These are phyloP conservation scores for Gonium pectorale DNA, from an alignment of 139 green algal genomes.

Conservation along the genomic window DNA sequence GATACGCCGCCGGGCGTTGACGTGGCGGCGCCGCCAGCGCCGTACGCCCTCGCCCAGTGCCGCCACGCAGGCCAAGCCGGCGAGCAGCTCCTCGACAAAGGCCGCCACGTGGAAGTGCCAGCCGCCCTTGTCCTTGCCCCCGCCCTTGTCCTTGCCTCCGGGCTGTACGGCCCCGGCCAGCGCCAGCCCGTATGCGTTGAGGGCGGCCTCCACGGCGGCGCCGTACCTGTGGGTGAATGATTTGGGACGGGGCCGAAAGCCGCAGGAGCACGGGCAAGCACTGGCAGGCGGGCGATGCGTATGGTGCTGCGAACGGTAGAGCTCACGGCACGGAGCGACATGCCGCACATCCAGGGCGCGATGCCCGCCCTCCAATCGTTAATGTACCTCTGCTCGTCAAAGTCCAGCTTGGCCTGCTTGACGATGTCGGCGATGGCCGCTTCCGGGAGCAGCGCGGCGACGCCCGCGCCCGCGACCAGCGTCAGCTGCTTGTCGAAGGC, in stretches of 20 bases:
- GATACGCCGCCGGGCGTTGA: background rate
- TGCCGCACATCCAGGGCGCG: too few species aligned
- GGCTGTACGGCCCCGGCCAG: slow-evolving; percentile 57
- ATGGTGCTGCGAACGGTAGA: too few species aligned
- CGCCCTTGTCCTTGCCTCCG: slow-evolving; percentile 7
- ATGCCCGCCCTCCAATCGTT: too few species aligned
- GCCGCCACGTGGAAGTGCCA: background rate
- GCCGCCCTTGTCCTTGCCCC: background rate
- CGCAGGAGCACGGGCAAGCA: too few species aligned
- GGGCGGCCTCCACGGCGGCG: slow-evolving; percentile 60
- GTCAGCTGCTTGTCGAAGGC: slow-evolving; percentile 62
- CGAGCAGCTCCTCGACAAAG: background rate
- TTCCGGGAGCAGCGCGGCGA: background rate
- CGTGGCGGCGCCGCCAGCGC: background rate
- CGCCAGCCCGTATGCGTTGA: slow-evolving; percentile 66
- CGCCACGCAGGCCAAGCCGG: background rate
- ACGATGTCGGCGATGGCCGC: background rate
- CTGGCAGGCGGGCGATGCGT: too few species aligned
- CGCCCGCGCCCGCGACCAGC: background rate
- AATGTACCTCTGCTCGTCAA: background rate
- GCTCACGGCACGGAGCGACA: too few species aligned
- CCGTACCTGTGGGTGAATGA: slow-evolving; percentile 55
- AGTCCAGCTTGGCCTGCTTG: background rate
- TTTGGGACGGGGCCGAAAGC: too few species aligned
- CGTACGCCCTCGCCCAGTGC: background rate